Conservation (phyloP, 805 yeast genomes). For the Barnettozyma siamensis region DNA sequence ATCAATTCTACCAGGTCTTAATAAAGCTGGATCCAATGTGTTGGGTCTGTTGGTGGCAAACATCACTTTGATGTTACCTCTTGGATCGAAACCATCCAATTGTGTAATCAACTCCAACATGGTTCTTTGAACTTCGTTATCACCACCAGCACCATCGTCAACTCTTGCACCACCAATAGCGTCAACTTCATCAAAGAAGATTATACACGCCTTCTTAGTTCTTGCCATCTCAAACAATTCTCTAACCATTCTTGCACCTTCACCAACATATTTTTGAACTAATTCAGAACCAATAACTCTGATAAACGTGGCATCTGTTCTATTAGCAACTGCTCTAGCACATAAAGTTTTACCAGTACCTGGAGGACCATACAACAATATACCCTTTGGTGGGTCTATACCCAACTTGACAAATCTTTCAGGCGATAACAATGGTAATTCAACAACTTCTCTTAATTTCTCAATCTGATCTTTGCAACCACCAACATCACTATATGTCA, state of each 20-base stretch:
- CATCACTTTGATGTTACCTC: conserved; percentile 99
- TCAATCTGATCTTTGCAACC: conserved; percentile 99
- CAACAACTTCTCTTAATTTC: conserved; percentile 92
- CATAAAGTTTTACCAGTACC: conserved; percentile 98
- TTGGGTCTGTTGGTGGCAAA: conserved; percentile 98
- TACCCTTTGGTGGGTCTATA: conserved; percentile 98
- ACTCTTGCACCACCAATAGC: conserved; percentile 99
- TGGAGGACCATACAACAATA: conserved; percentile 93
- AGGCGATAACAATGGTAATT: conserved; percentile 87
- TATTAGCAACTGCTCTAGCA: conserved; percentile 98
- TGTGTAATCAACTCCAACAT: conserved; percentile 98
- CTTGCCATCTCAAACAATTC: conserved; percentile 99
- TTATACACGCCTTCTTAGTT: conserved; percentile 95
- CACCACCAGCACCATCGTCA: conserved; percentile 99
- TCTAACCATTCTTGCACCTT: conserved; percentile 99
- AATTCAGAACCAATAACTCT: conserved; percentile 97
- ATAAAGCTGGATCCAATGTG: conserved; percentile 93
- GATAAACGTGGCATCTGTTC: conserved; percentile 98
- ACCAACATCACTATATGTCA: conserved; percentile 96
- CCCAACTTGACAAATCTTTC: conserved; percentile 96
- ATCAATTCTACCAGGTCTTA: conserved; percentile 98
- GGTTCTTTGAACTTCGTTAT: conserved; percentile 97
- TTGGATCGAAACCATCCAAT: conserved; percentile 96
- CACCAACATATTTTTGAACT: conserved; percentile 98
- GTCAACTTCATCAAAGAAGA: conserved; percentile 96